Conservation (phyloP, 23 red algal species). For the Cyanidiococcus yangmingshanensis region DNA sequence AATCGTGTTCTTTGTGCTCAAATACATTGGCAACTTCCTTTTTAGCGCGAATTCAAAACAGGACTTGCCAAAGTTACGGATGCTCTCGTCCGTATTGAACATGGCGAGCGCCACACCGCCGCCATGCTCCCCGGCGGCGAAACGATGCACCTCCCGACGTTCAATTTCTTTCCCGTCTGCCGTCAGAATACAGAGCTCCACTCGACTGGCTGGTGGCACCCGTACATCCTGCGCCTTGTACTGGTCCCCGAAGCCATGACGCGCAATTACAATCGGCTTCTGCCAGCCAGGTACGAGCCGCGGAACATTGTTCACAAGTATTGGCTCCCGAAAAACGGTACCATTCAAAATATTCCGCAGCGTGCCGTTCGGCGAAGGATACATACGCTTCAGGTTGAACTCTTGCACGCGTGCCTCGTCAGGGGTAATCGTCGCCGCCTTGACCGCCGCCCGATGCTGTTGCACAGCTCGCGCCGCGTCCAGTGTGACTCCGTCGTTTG, state of each 20-base stretch:
- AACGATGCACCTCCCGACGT: conserved; percentile 27
- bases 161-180: conserved; percentile 23
- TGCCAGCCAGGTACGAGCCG: conserved; percentile 68
- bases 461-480: conserved; percentile 77
- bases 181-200: conserved; percentile 40
- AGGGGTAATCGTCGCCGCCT: conserved; percentile 77
- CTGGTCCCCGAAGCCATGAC: conserved; percentile 80
- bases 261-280: conserved; percentile 67
- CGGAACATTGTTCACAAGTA: conserved; percentile 60
- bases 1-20: conserved; percentile 86
- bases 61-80: conserved; percentile 61
- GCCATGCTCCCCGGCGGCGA: conserved; percentile 38
- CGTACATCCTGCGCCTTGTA: conserved; percentile 59
- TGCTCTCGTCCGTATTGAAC: conserved; percentile 79
- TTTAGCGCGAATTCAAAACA: conserved; percentile 57
- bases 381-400: conserved; percentile 78
- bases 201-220: conserved; percentile 25
- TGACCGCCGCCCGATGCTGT: conserved; percentile 70
- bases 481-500: conserved; percentile 69
- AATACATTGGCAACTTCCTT: conserved; percentile 58
- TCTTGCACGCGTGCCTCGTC: conserved; percentile 62
- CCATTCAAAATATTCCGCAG: conserved; percentile 82
- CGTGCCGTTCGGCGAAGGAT: conserved; percentile 76
- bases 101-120: conserved; percentile 72
- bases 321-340: conserved; percentile 83